phyloP scores from a whole-genome alignment of 2,329 filamentous ascomycete genomes.

The Onygena corvina region DNA sequence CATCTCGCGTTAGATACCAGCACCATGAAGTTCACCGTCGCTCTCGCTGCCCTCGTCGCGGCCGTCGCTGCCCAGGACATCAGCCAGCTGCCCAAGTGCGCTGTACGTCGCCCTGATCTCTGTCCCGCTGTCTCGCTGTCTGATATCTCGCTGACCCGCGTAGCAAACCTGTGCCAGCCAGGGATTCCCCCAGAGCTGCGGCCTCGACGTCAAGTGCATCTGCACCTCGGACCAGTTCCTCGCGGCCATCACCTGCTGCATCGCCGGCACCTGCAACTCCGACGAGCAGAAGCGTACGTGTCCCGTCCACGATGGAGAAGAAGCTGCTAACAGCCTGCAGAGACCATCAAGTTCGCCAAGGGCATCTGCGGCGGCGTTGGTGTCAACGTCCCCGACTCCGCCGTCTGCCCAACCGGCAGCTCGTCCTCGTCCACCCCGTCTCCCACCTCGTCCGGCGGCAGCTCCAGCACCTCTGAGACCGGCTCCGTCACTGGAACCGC shows the following conservation, averaged over 20 bases:
- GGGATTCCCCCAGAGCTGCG: constrained; percentile 31
- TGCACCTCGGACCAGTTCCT: constrained; percentile 39
- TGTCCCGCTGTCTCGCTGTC: constrained; percentile 15
- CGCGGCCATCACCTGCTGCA: constrained; percentile 39
- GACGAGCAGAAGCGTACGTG: constrained; percentile 33
- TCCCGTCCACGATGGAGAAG: too few relatives aligned
- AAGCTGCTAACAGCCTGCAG: constrained; percentile 17
- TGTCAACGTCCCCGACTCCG: constrained; percentile 26
- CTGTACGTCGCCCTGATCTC: constrained; percentile 36
- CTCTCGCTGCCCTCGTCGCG: constrained; percentile 43
- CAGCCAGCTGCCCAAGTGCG: constrained; percentile 40
- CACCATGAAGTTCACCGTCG: constrained; percentile 42
- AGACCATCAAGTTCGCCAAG: constrained; percentile 26
- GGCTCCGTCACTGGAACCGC: constrained; percentile 10
- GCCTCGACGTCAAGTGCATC: constrained; percentile 39
- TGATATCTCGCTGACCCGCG: background rate
- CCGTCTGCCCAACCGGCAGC: constrained; percentile 20
- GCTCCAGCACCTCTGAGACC: constrained; percentile 12
- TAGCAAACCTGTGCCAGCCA: constrained; percentile 32
- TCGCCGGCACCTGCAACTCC: constrained; percentile 33
- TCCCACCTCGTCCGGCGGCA: constrained; percentile 9
- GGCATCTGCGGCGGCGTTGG: constrained; percentile 30
- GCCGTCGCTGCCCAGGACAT: constrained; percentile 37
- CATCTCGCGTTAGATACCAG: constrained; percentile 13
- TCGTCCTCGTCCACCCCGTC: constrained; percentile 11